Base-by-base conservation (phyloP, 2,329 filamentous ascomycete genomes). In the Alternaria infectoria region DNA sequence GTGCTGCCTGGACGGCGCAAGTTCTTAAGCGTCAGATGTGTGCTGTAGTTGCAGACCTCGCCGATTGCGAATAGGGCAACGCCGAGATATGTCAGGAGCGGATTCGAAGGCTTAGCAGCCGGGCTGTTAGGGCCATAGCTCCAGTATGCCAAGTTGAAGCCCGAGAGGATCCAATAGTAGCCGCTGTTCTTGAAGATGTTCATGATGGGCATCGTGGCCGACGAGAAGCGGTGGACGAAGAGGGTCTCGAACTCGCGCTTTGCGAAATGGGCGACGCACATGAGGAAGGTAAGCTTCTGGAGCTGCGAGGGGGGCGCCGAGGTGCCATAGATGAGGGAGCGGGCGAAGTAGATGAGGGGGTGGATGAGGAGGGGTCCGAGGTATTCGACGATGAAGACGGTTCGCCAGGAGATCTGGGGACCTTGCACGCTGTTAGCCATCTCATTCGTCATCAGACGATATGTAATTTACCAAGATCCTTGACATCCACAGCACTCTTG, bases 171-270 rank as follows among this genome's bases (percentile, higher is more conserved):
- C 96, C 96, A 99, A 88, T 99, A 99, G 85, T 97, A 95, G 70
- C 87, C 88, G 69, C 90, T 93, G 86, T 99, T 99, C 83, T 95
- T 96, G 87, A 97, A 91, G 78, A 99, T 93, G 85, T 97, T 97
- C 77, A 82, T 83, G 62, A 88, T 86, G 17, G 96, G 96, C 96
- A 99, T 99, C 52, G 96, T 99, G 75, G 91, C 93, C 66, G 91
- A 89, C 60, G 93, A 95, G 86, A 99, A 99, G 78, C 93, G 93
- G 86, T 99, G 96, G 66, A 99, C 88, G 79, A 96, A 97, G 66
- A 97, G 78, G 1, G 96, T 98, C 84, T 99, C 96, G 69, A 93
- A 86, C 84, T 99, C 96, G 77, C 96, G 93, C 87, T 99, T 99
- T 78, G 92, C 70, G 81, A 97, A 99, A 85, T 99, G 96, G 12